A percentile compares a stretch with the other conserved stretches of the same genome.
phyloP scores from a whole-genome alignment of 768 basidiomycete genomes.

The Leccinum fibrillosum region DNA sequence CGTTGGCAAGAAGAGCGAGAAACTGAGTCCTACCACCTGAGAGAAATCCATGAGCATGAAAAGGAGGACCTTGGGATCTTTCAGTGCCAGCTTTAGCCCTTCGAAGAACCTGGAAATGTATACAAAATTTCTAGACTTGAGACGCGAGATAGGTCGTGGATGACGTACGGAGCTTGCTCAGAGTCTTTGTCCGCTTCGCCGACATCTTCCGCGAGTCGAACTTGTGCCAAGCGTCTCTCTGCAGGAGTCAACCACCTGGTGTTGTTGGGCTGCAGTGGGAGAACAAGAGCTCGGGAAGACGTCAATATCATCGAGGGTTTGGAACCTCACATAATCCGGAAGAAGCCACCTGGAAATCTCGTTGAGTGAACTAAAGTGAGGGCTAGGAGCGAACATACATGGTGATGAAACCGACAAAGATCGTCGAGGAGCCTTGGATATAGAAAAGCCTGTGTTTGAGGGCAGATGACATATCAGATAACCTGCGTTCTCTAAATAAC shows the following conservation, averaged over 20 bases:
- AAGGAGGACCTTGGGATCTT: neutral
- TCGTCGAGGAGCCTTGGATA: neutral
- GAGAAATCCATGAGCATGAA: neutral
- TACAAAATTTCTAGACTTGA: neutral
- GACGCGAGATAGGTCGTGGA: neutral
- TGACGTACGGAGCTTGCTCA: neutral
- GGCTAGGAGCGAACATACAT: neutral
- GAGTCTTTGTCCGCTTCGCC: neutral
- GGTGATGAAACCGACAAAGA: neutral
- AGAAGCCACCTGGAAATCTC: neutral
- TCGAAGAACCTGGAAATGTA: neutral
- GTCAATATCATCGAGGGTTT: neutral
- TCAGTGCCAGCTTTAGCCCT: neutral
- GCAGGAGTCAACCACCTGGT: neutral
- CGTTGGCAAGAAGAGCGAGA: neutral
- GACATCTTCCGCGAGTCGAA: neutral
- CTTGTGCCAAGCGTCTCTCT: neutral
- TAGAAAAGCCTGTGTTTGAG: neutral
- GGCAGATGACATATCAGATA: neutral
- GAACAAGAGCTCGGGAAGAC: neutral
- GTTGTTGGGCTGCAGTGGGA: neutral
- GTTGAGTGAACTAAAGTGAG: neutral
- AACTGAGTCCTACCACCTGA: neutral
- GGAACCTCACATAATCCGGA: neutral
- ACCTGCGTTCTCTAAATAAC: neutral